Evolutionary conservation across 148 eudicot species (phyloP), one percentile per base, ranked within the genome.

Genomic region (Agrostemma githago): DNA sequence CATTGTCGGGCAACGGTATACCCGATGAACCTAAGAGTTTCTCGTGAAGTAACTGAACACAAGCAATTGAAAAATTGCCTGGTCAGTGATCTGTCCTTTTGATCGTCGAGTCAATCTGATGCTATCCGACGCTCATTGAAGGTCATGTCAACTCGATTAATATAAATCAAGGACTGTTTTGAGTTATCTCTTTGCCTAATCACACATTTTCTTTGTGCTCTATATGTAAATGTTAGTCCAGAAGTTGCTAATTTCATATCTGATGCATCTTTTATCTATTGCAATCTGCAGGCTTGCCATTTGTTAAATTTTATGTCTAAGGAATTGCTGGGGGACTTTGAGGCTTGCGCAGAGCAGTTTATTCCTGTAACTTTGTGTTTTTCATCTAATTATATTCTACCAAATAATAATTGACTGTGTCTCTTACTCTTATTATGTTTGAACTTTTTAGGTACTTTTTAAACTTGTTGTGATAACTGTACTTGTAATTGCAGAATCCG

Each of bases 391-490:
- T 73, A 51, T 44, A 70, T 71, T 19, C 6, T 3, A 12, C 40
- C 38, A 40, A 37, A 9, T 63, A 72, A 66, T 72, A 5, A 46
- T 77, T 40, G 26, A 41, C 74, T 71, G 68, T 79, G 66, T 74
- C 69, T 60, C 88, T 88, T 76, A 86, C 84, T 20, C 4, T 65
- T 66, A 0, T 56, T 5, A 20, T 46, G 21, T 66, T 74, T 70
- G 66, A 68, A 62, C 20, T 69, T 75, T 80, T 69, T 84, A 95
- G 99, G 89, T 82, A 57, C 94, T 95, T 69, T 95, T 95, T 86
- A 95, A 95, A 88, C 99, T 95, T 84, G 96, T 95, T 81, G 99
- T 95, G 80, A 95, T 95, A 86, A 95, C 99, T 26, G 99, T 95
- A 62, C 97, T 95, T 61, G 99, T 95, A 71, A 95, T 95, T 82